Conservation (phyloP, 495 filamentous ascomycete genomes). For the Neurospora sp. region DNA sequence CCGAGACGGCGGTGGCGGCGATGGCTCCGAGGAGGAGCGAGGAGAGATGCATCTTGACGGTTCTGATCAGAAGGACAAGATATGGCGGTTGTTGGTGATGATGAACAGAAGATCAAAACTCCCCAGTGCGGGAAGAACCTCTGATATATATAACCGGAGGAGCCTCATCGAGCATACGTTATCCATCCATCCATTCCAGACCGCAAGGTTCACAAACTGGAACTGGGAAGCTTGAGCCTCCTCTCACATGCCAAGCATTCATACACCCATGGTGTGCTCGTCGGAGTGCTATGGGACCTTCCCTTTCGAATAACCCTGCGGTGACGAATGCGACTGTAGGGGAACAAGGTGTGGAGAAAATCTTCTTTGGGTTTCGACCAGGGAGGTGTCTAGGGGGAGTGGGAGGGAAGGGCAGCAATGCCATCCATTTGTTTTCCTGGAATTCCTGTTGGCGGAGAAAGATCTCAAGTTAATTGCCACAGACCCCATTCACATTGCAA, state of each 20-base stretch:
- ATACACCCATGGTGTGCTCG: background rate
- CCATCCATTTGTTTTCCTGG: background rate
- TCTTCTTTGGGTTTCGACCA: background rate
- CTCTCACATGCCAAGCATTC: background rate
- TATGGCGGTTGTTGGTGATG: background rate
- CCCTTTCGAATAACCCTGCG: background rate
- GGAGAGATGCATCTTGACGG: conserved; percentile 10
- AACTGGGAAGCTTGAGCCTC: background rate
- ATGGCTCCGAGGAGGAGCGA: conserved; percentile 5
- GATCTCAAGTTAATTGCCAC: background rate
- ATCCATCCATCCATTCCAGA: background rate
- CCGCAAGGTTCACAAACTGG: background rate
- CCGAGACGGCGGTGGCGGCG: conserved; percentile 12
- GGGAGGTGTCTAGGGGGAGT: background rate
- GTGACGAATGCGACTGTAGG: background rate
- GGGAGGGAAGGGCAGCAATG: background rate
- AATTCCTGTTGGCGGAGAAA: background rate
- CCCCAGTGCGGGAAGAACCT: background rate
- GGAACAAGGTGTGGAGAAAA: background rate
- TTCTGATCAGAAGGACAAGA: background rate
- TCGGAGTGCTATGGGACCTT: background rate
- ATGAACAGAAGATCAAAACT: background rate
- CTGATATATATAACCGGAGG: background rate
- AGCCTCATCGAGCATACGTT: background rate
- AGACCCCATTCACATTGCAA: background rate